phyloP scores from a whole-genome alignment of 2,329 filamentous ascomycete genomes.

The Mycocentrospora acerina region DNA sequence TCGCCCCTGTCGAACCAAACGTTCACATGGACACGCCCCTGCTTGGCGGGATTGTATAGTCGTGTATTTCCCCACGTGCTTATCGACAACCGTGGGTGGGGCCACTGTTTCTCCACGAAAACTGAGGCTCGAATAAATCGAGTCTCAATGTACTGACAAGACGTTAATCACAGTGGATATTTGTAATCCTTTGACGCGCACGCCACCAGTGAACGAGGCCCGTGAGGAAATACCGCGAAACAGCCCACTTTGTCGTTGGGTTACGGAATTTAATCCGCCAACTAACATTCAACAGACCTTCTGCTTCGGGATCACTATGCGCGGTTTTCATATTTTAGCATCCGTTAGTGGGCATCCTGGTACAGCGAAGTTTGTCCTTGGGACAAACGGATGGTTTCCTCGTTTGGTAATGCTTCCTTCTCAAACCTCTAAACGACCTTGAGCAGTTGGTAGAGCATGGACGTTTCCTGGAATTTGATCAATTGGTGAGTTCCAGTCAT shows the following conservation, averaged over 20 bases:
- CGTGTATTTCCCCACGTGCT: constrained; percentile 38
- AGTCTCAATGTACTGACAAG: no score
- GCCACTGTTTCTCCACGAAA: constrained; percentile 9
- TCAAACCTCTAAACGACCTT: neutral
- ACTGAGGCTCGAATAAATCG: no score
- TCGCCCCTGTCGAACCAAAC: constrained; percentile 17
- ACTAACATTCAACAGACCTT: constrained; percentile 14
- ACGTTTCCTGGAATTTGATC: neutral
- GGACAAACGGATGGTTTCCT: neutral
- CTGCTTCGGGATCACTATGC: constrained; percentile 13
- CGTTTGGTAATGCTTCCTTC: constrained; percentile 5
- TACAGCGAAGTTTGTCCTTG: no score
- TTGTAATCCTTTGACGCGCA: neutral
- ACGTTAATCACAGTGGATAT: constrained; percentile 3
- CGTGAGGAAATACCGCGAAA: no score
- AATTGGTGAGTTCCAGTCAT: no score
- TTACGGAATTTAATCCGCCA: constrained; percentile 12
- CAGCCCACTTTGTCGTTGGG: constrained; percentile 14
- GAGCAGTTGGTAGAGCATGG: constrained; percentile 3
- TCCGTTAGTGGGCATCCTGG: no score
- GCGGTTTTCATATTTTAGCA: neutral
- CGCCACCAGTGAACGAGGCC: neutral
- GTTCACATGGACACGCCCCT: constrained; percentile 36
- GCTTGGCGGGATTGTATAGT: constrained; percentile 25
- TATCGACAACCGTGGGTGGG: constrained; percentile 31